phyloP scores from a whole-genome alignment of 202 grass and related monocot genomes.

The Carex sylvatica region DNA sequence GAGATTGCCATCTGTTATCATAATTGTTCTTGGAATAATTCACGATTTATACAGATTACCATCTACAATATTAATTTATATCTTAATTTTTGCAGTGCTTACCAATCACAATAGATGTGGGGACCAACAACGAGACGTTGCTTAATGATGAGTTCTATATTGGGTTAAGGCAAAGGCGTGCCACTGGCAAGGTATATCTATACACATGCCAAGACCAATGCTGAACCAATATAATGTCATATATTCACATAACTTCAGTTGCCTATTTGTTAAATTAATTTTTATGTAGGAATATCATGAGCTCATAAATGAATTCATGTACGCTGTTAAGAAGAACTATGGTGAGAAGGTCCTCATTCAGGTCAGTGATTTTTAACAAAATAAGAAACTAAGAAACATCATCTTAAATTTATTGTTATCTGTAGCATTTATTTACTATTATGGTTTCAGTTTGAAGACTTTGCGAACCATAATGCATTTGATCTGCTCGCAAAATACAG shows the following conservation, averaged over 20 bases:
- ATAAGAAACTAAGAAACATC: slow-evolving; percentile 4
- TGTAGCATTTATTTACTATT: slow-evolving; percentile 12
- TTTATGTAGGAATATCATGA: slow-evolving; percentile 77
- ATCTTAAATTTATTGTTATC: slow-evolving; percentile 17
- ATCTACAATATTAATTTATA: not conserved
- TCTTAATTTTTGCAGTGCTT: slow-evolving; percentile 60
- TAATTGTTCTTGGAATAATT: not conserved
- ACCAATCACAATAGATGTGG: slow-evolving; percentile 96
- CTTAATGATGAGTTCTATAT: slow-evolving; percentile 97
- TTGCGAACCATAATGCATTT: slow-evolving; percentile 98
- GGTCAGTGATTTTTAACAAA: slow-evolving; percentile 38
- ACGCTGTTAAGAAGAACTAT: slow-evolving; percentile 78
- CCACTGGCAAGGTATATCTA: slow-evolving; percentile 71
- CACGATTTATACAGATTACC: not conserved
- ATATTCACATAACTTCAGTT: slow-evolving; percentile 21
- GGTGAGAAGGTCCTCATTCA: slow-evolving; percentile 98
- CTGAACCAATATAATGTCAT: slow-evolving; percentile 17
- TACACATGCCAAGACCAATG: not conserved
- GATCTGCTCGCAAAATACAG: slow-evolving; percentile 90
- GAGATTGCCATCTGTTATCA: not conserved
- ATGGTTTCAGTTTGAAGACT: slow-evolving; percentile 94
- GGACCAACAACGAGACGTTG: slow-evolving; percentile 85
- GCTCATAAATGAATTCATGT: slow-evolving; percentile 90
- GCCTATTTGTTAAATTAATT: slow-evolving; percentile 1
- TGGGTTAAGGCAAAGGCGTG: slow-evolving; percentile 81